These are phyloP conservation scores for Helotiales sp. DNA, from an alignment of 2,329 filamentous ascomycete genomes.

Conservation along the genomic window DNA sequence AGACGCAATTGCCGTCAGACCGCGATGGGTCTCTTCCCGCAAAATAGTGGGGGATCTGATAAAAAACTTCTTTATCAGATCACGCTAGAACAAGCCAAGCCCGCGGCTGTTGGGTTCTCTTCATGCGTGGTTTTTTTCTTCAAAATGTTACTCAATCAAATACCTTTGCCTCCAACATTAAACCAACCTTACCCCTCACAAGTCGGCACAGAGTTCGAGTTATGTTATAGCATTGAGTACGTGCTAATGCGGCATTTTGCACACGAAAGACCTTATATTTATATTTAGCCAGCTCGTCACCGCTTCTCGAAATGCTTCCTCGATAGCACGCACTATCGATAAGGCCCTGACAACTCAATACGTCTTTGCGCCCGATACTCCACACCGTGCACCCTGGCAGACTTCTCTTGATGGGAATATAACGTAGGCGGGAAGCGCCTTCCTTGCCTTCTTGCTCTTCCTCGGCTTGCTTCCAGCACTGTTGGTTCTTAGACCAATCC, in stretches of 20 bases:
- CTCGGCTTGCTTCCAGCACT: neutral
- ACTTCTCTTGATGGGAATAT: slow-evolving; percentile 18
- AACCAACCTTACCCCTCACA: neutral
- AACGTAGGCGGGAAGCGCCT: slow-evolving; percentile 19
- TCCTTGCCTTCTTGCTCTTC: slow-evolving; percentile 17
- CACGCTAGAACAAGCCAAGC: slow-evolving; percentile 5
- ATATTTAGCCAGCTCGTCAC: slow-evolving; percentile 11
- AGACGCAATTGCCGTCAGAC: neutral
- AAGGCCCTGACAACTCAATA: slow-evolving; percentile 12
- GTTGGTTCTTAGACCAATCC: neutral
- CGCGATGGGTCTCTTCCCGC: neutral
- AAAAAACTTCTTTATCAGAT: slow-evolving; percentile 10
- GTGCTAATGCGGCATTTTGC: neutral
- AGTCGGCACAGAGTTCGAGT: neutral
- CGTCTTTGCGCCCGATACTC: slow-evolving; percentile 2
- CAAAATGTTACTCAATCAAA: slow-evolving; percentile 4
- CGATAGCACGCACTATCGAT: slow-evolving; percentile 26
- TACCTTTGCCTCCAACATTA: neutral
- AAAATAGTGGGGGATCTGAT: neutral
- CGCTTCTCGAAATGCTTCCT: slow-evolving; percentile 30
- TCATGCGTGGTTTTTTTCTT: slow-evolving; percentile 3
- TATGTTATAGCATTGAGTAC: neutral
- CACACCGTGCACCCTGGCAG: slow-evolving; percentile 4
- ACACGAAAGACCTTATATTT: neutral
- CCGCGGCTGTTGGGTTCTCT: neutral